A percentile compares a stretch with the other conserved stretches of the same genome.
These are phyloP conservation scores for Tuber magnatum DNA, from an alignment of 495 filamentous ascomycete genomes.

Conservation along the genomic window DNA sequence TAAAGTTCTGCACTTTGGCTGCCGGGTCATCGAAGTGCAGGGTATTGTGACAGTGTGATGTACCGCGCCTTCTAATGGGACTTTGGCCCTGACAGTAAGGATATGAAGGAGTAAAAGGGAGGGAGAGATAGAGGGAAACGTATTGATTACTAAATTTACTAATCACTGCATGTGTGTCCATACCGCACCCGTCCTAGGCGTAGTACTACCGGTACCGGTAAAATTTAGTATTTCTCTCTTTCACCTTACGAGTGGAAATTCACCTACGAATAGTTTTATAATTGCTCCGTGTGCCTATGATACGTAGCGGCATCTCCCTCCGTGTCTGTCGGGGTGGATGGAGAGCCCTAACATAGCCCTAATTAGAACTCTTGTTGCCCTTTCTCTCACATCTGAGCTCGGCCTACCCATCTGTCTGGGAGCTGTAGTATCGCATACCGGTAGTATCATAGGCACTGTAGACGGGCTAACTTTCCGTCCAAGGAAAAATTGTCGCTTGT, in stretches of 20 bases:
- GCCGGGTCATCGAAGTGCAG: not conserved
- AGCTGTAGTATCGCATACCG: not conserved
- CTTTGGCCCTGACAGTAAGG: not conserved
- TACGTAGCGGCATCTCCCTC: not conserved
- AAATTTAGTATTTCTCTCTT: no score
- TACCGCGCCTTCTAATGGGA: not conserved
- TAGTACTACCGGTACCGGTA: no score
- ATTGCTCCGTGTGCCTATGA: not conserved
- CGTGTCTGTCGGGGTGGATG: not conserved
- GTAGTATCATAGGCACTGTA: not conserved
- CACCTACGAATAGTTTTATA: not conserved
- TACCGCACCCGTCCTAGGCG: not conserved
- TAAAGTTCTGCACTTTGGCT: not conserved
- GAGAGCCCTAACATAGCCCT: not conserved
- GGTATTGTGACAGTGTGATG: not conserved
- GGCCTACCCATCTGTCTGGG: not conserved
- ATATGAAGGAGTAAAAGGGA: not conserved
- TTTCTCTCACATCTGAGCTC: not conserved
- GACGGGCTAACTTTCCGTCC: not conserved
- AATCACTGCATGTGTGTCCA: not conserved
- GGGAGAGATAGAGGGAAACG: not conserved
- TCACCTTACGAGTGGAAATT: not conserved
- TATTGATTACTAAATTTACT: slow-evolving; percentile 1
- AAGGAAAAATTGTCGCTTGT: not conserved
- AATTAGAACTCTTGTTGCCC: not conserved